Conservation (phyloP, 805 yeast genomes). For the Suhomyces prunicola region DNA sequence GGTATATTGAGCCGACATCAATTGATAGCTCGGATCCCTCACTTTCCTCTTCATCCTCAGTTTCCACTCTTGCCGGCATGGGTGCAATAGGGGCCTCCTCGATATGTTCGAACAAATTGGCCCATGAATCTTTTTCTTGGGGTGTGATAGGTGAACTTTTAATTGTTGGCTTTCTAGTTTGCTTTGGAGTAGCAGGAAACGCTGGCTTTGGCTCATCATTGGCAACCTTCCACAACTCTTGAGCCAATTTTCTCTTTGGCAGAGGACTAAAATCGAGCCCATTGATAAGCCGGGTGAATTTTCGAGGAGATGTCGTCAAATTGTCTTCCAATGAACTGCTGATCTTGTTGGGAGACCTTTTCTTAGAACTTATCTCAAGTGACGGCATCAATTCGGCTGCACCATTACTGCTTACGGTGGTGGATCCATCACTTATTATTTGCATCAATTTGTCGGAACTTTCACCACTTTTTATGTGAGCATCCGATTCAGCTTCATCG, state of each 20-base stretch:
- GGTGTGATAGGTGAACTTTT: constrained; percentile 2
- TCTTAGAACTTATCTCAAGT: background rate
- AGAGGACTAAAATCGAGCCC: background rate
- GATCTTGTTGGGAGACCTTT: background rate
- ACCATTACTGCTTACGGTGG: background rate
- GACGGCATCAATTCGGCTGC: constrained; percentile 5
- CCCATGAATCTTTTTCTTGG: constrained; percentile 12
- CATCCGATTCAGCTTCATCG: constrained; percentile 8
- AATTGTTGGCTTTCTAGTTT: background rate
- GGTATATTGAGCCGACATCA: background rate
- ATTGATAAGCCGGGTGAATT: constrained; percentile 1
- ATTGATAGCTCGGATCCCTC: background rate
- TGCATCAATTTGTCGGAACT: background rate
- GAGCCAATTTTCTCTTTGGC: background rate
- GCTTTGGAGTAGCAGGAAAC: constrained; percentile 1
- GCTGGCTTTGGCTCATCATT: background rate
- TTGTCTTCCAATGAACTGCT: background rate
- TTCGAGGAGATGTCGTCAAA: constrained; percentile 18
- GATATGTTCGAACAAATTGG: constrained; percentile 14
- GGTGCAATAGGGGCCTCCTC: background rate
- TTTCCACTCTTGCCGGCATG: background rate
- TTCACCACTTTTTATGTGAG: background rate
- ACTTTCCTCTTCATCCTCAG: background rate
- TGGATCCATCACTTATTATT: background rate
- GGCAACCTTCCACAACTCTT: background rate